Conservation (phyloP, 1,139 yeast genomes). For the Hyphopichia buzzinii region DNA sequence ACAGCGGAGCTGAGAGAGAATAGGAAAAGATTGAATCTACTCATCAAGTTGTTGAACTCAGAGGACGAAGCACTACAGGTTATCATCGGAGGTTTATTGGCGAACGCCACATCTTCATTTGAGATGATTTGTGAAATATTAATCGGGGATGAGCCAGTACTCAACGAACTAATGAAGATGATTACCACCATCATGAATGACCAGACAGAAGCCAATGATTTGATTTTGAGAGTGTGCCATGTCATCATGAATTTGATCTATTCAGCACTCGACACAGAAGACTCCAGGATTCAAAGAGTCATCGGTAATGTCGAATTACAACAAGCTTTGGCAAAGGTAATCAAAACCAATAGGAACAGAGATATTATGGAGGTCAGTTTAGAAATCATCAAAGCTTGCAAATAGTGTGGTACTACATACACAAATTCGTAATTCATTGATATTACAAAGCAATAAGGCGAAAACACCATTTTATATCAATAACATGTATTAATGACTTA, state of each 20-base stretch:
- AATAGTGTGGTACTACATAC: too few relatives aligned
- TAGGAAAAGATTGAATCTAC: slow-evolving; percentile 30
- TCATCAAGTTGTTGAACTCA: slow-evolving; percentile 42
- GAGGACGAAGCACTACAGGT: slow-evolving; percentile 36
- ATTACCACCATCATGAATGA: slow-evolving; percentile 23
- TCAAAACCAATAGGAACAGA: slow-evolving; percentile 12
- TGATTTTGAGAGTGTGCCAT: slow-evolving; percentile 36
- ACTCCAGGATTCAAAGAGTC: slow-evolving; percentile 9
- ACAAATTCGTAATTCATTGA: neutral
- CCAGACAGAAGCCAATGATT: slow-evolving; percentile 28
- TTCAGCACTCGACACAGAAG: slow-evolving; percentile 16
- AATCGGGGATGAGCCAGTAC: slow-evolving; percentile 20
- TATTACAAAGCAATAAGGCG: neutral
- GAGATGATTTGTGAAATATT: slow-evolving; percentile 42
- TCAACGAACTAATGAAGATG: slow-evolving; percentile 21
- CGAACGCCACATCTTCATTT: slow-evolving; percentile 48
- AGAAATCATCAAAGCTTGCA: slow-evolving; percentile 7
- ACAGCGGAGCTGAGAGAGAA: slow-evolving; percentile 18
- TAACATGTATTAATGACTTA: neutral
- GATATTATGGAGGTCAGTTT: slow-evolving; percentile 16
- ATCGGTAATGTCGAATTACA: slow-evolving; percentile 14
- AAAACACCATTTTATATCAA: neutral
- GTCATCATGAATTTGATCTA: slow-evolving; percentile 31
- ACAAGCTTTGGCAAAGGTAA: slow-evolving; percentile 15
- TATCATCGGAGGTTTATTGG: slow-evolving; percentile 45